Evolutionary conservation across 352 stramenopile genomes (phyloP), one percentile per base, ranked within the genome.

Genomic region (Globisporangium abappressorium): DNA sequence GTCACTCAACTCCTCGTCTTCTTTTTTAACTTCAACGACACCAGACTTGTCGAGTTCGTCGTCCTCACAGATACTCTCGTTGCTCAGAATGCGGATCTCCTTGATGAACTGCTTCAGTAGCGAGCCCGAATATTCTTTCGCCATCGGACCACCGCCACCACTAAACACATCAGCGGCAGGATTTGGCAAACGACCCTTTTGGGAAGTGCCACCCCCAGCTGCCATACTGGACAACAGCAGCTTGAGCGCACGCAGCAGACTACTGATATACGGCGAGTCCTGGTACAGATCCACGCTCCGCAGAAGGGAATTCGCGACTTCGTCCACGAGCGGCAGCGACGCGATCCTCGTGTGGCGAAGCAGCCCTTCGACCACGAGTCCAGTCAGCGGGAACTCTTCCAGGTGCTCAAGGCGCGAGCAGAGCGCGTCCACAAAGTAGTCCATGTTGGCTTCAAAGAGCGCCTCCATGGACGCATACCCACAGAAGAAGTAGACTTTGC

Each of bases 401-500:
- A 96, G 62, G 54, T 92, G 80, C 43, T 87, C 76, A 15, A 96
- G 80, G 14, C 87, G 85, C 38, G 75, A 73, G 55, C 82, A 91
- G 57, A 96, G 70, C 1, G 87, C 76, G 70, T 96, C 89, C 22
- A 95, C 83, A 64, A 96, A 93, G 66, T 96, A 96, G 70, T 96
- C 89, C 85, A 94, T 94, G 58, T 94, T 96, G 60, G 70, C 70
- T 57, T 90, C 78, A 26, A 94, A 90, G 49, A 94, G 76, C 22
- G 70, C 73, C 53, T 91, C 82, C 46, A 93, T 66, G 7, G 79
- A 86, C 8, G 65, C 65, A 33, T 90, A 85, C 18, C 74, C 80
- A 22, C 80, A 85, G 34, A 82, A 78, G 54, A 79, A 89, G 41
- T 83, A 85, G 22, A 96, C 69, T 38, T 86, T 92, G 24, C 82